Percentiles rank a stretch among this genome's conserved stretches.
Evolutionary conservation across 2,329 filamentous ascomycete species (phyloP).

Genomic region (Claviceps paspali): DNA sequence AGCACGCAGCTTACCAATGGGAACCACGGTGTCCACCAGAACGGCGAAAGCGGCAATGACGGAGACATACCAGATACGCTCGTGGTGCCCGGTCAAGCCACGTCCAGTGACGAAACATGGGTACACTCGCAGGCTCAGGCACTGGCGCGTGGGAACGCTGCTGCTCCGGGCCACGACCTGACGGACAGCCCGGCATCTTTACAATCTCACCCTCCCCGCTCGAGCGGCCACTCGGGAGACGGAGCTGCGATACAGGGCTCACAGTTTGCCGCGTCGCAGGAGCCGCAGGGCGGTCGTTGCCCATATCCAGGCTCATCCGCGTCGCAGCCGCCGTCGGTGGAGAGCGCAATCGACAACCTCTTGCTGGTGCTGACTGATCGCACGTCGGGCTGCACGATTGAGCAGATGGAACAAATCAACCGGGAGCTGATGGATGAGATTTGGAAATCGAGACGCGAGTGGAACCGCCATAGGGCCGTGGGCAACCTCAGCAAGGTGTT

Average conservation of each 20-base stretch:
- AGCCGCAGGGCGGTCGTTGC: constrained; percentile 10
- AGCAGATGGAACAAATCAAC: constrained; percentile 90
- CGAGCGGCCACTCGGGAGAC: constrained; percentile 19
- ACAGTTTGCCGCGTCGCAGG: constrained; percentile 18
- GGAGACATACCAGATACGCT: constrained; percentile 41
- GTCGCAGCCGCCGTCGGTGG: constrained; percentile 30
- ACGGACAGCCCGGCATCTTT: constrained; percentile 25
- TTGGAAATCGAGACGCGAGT: constrained; percentile 65
- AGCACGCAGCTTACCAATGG: constrained; percentile 64
- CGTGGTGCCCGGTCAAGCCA: constrained; percentile 27
- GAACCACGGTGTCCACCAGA: constrained; percentile 30
- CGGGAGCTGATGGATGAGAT: constrained; percentile 80
- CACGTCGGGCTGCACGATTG: constrained; percentile 69
- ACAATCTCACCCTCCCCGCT: constrained; percentile 16
- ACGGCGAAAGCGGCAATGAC: constrained; percentile 16
- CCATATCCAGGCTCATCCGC: constrained; percentile 23
- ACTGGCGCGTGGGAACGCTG: constrained; percentile 24
- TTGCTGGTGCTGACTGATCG: constrained; percentile 47
- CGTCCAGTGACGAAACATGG: constrained; percentile 38
- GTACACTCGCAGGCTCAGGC: constrained; percentile 41
- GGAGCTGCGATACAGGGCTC: constrained; percentile 9
- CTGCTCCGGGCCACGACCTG: constrained; percentile 10
- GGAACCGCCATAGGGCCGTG: constrained; percentile 67
- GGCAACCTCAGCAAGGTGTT: constrained; percentile 51
- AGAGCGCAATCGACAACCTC: constrained; percentile 38